Base-by-base conservation (phyloP, 192 early-diverging fungal genomes). In the Coemansia sp. region DNA sequence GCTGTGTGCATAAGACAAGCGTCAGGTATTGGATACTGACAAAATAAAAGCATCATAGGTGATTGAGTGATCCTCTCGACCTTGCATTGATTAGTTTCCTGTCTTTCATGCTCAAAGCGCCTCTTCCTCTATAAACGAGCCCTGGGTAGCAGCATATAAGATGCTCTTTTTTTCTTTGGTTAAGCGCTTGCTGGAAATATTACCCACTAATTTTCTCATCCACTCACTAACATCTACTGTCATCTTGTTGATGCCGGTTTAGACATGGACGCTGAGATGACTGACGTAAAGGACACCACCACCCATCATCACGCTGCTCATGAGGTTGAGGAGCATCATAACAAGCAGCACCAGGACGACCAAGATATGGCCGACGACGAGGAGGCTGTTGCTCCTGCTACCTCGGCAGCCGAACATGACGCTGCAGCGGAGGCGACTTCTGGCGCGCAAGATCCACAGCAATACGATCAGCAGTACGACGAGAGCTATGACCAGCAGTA, bases 241-340 rank as follows among this genome's bases (percentile, higher is more conserved):
- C 21, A 12, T 58, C 45, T 20, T 53, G 3, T 29, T 31, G 4
- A 26, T 59, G 43, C 25, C 30, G 7, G 40, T 35, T 29, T 66
- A 68, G 66, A 64, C 40, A 74, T 74, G 72, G 66, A 75, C 53
- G 73, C 67, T 31, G 64, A 71, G 49, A 77, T 77, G 74, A 56
- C 68, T 29, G 63, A 70, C 51, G 59, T 63, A 56, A 75, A 66
- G 57, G 49, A 60, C 59, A 61, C 68, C 57, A 18, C 39, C 58
- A 58, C 56, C 45, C 70, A 78, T 29, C 70, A 66, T 13, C 61
- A 46, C 46, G 57, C 28, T 8, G 64, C 31, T 30, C 61, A 58
- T 35, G 55, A 58, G 25, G 58, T 13, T 2, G 63, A 71, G 61
- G 65, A 61, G 39, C 43, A 34, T 0, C 45, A 62, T 1, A 31